phyloP scores from a whole-genome alignment of 768 basidiomycete genomes.

The Lepiota venenata region DNA sequence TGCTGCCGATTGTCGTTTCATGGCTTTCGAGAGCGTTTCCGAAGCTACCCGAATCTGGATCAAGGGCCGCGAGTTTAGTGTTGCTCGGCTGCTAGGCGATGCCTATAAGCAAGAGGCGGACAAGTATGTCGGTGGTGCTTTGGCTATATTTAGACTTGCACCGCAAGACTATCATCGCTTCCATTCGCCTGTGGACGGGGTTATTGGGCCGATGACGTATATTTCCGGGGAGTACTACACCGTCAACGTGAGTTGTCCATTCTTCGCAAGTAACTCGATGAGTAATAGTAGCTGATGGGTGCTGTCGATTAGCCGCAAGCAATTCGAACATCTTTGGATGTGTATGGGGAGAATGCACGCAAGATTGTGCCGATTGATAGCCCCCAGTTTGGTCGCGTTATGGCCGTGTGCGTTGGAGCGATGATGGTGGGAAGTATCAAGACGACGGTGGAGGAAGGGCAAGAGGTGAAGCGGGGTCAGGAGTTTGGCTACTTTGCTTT shows the following conservation, averaged over 20 bases:
- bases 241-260: constrained; percentile 64
- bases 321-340: constrained; percentile 83
- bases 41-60: constrained; percentile 95
- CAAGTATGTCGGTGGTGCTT: constrained; percentile 72
- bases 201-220: constrained; percentile 76
- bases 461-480: constrained; percentile 76
- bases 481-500: constrained; percentile 97
- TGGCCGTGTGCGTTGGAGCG: constrained; percentile 89
- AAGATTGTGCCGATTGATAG: constrained; percentile 93
- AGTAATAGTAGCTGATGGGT: constrained; percentile 2
- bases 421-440: constrained; percentile 95
- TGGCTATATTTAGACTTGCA: constrained; percentile 89
- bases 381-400: constrained; percentile 85
- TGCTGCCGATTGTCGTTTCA: constrained; percentile 94
- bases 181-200: constrained; percentile 84
- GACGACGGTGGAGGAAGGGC: constrained; percentile 84
- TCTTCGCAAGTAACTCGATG: not conserved
- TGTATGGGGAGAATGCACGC: constrained; percentile 92
- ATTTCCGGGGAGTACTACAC: constrained; percentile 95
- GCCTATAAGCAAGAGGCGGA: constrained; percentile 66
- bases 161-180: constrained; percentile 97
- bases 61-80: constrained; percentile 91
- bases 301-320: constrained; percentile 73
- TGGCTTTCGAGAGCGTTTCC: constrained; percentile 84
- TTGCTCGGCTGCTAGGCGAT: constrained; percentile 77